Evolutionary conservation across 2,329 filamentous ascomycete genomes (phyloP), one percentile per base, ranked within the genome.

Genomic region (Colletotrichum endophyticum): DNA sequence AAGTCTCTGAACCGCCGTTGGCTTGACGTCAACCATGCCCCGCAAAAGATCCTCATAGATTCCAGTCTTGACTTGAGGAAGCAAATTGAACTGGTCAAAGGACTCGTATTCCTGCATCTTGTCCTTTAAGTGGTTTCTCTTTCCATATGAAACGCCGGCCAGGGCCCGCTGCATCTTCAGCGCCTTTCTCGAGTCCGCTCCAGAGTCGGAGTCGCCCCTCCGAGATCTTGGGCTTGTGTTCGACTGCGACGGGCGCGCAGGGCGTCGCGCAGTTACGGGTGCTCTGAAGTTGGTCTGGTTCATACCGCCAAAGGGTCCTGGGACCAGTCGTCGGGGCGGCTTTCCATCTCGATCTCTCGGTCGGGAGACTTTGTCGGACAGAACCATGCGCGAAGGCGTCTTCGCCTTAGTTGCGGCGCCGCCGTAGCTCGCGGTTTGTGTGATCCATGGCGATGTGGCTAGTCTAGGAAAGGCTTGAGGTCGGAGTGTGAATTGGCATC

Each of bases 81-180:
- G 87, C 39, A 99, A 88, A 57, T 93, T 88, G 80, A 99, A 95
- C 79, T 95, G 90, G 72, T 95, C 92, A 83, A 99, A 99, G 22
- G 91, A 92, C 49, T 95, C 94, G 73, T 96, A 88, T 67, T 94
- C 89, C 64, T 91, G 88, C 87, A 92, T 95, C 70, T 85, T 85
- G 7, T 87, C 85, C 83, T 91, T 91, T 76, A 91, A 85, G 7
- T 81, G 83, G 72, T 85, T 84, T 71, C 92, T 89, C 79, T 92
- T 91, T 49, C 91, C 91, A 82, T 98, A 98, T 0, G 95, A 92
- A 6, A 99, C 89, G 5, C 93, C 91, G 3, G 95, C 88, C 78
- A 99, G 87, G 3, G 94, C 90, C 68, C 93, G 92, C 83, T 98
- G 96, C 96, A 99, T 99, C 87, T 98, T 98, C 84, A 99, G 88